Conservation (phyloP, 1,284 basidiomycete genomes). For the Irpex lacteus region DNA sequence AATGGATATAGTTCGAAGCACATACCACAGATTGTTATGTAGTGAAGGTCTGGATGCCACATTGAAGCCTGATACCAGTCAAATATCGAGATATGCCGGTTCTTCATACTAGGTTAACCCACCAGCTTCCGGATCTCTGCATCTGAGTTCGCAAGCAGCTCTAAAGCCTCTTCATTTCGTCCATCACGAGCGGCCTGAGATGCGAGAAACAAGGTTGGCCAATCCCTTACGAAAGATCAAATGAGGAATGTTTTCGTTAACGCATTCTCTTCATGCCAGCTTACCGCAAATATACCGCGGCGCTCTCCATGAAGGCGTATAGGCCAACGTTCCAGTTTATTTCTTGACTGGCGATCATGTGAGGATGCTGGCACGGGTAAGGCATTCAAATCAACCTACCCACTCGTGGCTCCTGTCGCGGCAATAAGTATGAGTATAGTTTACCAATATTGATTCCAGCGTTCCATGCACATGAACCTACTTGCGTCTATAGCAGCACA, state of each 20-base stretch:
- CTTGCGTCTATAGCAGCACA: constrained; percentile 7
- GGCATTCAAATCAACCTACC: background rate
- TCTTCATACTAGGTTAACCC: background rate
- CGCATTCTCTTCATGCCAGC: background rate
- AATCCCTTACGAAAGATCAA: constrained; percentile 4
- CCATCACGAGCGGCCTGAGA: constrained; percentile 6
- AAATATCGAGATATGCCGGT: background rate
- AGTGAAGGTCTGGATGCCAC: constrained; percentile 13
- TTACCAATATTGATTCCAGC: background rate
- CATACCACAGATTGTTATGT: constrained; percentile 15
- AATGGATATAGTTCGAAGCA: too few species aligned
- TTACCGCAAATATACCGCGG: constrained; percentile 13
- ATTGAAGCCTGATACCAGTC: background rate
- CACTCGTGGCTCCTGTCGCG: background rate
- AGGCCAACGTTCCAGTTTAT: constrained; percentile 11
- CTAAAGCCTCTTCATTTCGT: constrained; percentile 4
- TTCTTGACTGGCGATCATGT: background rate
- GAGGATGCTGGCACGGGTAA: background rate
- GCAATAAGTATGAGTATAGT: background rate
- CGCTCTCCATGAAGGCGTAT: constrained; percentile 14
- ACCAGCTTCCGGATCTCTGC: constrained; percentile 15
- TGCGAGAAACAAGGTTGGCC: constrained; percentile 10
- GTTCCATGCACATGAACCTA: background rate
- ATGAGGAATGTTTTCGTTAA: background rate
- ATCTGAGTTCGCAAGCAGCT: constrained; percentile 3